Conservation (phyloP, 495 filamentous ascomycete species). For the Chaetomidium leptoderma region DNA sequence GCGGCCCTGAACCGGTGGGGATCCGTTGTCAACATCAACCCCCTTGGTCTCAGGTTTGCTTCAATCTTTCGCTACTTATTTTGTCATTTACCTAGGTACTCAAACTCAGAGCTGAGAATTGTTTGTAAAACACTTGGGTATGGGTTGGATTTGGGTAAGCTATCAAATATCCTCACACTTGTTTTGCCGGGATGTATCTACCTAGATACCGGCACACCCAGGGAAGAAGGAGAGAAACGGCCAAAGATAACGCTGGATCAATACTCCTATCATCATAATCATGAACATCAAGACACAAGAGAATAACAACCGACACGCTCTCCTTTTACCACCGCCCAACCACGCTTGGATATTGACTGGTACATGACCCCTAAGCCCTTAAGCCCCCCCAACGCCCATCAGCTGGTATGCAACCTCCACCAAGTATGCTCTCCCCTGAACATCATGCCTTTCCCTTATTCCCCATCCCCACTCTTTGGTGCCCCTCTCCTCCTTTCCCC, state of each 20-base stretch:
- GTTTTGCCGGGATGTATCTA: not conserved
- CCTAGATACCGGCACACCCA: not conserved
- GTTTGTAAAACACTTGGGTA: too few species aligned
- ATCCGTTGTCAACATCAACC: too few species aligned
- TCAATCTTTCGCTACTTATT: too few species aligned
- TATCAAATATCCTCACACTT: too few species aligned
- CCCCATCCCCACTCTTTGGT: not conserved
- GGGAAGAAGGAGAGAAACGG: not conserved
- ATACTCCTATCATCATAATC: conserved; percentile 16
- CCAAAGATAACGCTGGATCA: not conserved
- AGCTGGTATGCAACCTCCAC: conserved; percentile 2
- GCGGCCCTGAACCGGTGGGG: too few species aligned
- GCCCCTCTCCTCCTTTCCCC: not conserved
- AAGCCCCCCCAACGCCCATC: not conserved
- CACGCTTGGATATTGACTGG: conserved; percentile 13
- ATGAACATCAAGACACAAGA: conserved; percentile 14
- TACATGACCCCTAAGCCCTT: conserved; percentile 1
- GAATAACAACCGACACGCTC: conserved; percentile 9
- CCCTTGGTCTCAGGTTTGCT: too few species aligned
- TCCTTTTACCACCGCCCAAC: conserved; percentile 9
- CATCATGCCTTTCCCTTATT: not conserved
- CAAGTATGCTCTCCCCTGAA: not conserved
- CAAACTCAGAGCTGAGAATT: too few species aligned
- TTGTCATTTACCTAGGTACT: too few species aligned
- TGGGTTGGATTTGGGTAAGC: too few species aligned